phyloP scores from a whole-genome alignment of 2,329 filamentous ascomycete genomes.

The Cladophialophora psammophila region DNA sequence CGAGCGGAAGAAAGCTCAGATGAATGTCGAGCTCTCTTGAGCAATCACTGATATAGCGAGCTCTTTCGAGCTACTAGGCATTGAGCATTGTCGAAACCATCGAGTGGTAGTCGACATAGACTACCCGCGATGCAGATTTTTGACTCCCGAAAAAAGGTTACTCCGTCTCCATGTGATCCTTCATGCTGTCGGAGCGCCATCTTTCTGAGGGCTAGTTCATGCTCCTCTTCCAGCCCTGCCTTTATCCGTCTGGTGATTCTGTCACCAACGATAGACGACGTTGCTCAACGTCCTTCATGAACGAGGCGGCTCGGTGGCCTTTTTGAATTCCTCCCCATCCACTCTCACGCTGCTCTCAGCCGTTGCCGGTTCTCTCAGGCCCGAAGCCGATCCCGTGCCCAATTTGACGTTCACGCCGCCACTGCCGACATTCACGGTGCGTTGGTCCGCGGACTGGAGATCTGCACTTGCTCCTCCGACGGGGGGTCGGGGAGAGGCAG shows the following conservation, averaged over 20 bases:
- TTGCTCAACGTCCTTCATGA: conserved; percentile 21
- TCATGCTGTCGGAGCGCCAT: neutral
- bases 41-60: neutral
- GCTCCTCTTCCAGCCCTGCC: neutral
- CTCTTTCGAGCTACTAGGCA: neutral
- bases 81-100: neutral
- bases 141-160: neutral
- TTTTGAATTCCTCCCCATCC: conserved; percentile 62
- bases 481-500: conserved; percentile 82
- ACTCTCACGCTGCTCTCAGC: conserved; percentile 61
- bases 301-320: conserved; percentile 52
- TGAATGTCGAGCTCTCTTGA: neutral
- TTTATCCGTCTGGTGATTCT: neutral
- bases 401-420: conserved; percentile 61
- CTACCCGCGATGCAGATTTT: no score
- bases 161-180: neutral
- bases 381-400: conserved; percentile 57
- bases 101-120: neutral
- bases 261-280: neutral
- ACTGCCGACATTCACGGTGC: conserved; percentile 74
- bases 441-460: conserved; percentile 75
- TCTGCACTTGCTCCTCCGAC: conserved; percentile 70
- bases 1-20: neutral
- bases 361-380: conserved; percentile 67
- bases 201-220: neutral